A percentile compares a stretch with the other conserved stretches of the same genome.
Evolutionary conservation across 352 stramenopile genomes (phyloP).

Genomic region (Phytopythium oedochilum): DNA sequence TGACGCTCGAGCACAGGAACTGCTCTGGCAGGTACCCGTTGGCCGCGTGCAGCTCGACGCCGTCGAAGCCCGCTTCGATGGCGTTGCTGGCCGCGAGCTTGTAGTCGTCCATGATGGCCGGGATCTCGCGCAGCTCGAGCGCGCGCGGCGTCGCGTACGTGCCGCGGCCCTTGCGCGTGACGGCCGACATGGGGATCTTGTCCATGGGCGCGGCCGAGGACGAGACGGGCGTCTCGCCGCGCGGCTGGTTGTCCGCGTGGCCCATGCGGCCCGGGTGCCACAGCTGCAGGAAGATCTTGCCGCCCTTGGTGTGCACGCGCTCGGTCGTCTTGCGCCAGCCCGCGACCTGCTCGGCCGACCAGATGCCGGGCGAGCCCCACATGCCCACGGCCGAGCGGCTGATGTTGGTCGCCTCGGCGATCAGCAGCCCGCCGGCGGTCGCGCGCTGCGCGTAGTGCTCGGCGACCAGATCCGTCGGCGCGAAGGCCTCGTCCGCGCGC

Average conservation of each 20-base stretch:
- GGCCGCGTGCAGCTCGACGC: conserved; percentile 32
- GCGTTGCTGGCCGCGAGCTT: conserved; percentile 12
- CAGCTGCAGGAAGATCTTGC: conserved; percentile 82
- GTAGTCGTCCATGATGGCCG: conserved; percentile 22
- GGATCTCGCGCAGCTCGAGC: conserved; percentile 67
- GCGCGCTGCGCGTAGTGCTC: conserved; percentile 39
- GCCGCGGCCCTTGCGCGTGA: conserved; percentile 23
- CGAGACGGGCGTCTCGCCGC: conserved; percentile 41
- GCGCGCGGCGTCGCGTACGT: conserved; percentile 43
- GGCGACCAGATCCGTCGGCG: conserved; percentile 17
- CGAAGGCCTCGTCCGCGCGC: conserved; percentile 13
- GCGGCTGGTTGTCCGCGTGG: conserved; percentile 55
- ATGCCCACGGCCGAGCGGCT: conserved; percentile 14
- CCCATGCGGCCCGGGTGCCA: conserved; percentile 79
- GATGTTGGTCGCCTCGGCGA: conserved; percentile 44
- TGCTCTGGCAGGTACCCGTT: conserved; percentile 92
- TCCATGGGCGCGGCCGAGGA: conserved; percentile 25
- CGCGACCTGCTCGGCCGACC: conserved; percentile 31
- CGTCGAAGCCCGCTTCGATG: conserved; percentile 21
- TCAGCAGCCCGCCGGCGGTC: conserved; percentile 30
- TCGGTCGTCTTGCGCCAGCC: conserved; percentile 52
- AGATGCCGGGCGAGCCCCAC: conserved; percentile 34
- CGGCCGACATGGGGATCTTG: conserved; percentile 10
- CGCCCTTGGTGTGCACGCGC: conserved; percentile 69
- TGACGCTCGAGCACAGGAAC: conserved; percentile 69